A percentile compares a stretch with the other conserved stretches of the same genome.
Evolutionary conservation across 495 filamentous ascomycete genomes (phyloP).

Genomic region (Xylaria grammica): DNA sequence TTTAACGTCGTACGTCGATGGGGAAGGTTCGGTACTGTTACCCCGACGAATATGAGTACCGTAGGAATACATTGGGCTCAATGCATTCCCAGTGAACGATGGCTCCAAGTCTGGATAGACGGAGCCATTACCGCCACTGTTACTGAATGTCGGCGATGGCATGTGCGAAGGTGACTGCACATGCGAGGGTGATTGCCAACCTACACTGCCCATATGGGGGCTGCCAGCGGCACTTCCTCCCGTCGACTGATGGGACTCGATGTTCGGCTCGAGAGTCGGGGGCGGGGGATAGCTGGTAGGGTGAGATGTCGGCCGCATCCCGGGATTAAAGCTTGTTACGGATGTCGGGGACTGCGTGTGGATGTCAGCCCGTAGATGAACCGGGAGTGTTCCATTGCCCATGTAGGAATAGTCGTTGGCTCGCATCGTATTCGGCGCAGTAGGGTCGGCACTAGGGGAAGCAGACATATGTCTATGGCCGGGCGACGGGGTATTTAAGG

Average conservation of each 20-base stretch:
- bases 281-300: constrained; percentile 81
- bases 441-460: constrained; percentile 79
- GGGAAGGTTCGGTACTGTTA: constrained; percentile 71
- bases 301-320: constrained; percentile 71
- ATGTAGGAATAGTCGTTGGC: constrained; percentile 74
- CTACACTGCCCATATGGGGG: constrained; percentile 73
- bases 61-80: constrained; percentile 68
- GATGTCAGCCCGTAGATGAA: constrained; percentile 79
- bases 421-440: constrained; percentile 73
- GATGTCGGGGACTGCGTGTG: constrained; percentile 73
- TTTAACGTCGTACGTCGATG: constrained; percentile 67
- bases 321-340: constrained; percentile 64
- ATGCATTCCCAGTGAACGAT: constrained; percentile 58
- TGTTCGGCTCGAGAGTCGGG: constrained; percentile 84
- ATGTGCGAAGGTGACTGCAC: constrained; percentile 70
- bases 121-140: constrained; percentile 58
- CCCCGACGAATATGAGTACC: constrained; percentile 69
- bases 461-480: constrained; percentile 75
- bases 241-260: constrained; percentile 71
- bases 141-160: constrained; percentile 67
- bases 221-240: constrained; percentile 69
- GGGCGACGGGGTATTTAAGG: constrained; percentile 84
- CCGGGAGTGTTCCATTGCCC: constrained; percentile 74
- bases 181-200: constrained; percentile 76
- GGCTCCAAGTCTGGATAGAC: constrained; percentile 72